Base-by-base conservation (phyloP, 441 rosid species). In the Erodium trifolium region DNA sequence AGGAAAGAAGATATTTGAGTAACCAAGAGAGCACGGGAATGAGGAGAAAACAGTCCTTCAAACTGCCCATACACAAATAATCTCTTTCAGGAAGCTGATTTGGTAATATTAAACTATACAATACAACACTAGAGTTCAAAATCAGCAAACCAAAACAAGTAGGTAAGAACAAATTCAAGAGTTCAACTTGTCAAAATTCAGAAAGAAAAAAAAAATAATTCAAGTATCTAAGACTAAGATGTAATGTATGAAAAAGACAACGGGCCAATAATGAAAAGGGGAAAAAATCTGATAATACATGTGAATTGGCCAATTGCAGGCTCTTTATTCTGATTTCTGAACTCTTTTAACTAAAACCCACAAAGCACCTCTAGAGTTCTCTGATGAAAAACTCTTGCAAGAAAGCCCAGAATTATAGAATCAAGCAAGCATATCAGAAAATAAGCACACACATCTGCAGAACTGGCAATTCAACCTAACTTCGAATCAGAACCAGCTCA, bases 341-440 rank as follows among this genome's bases (percentile, higher is more conserved):
- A 17, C 60, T 55, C 27, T 55, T 55, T 6, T 18, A 14, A 16
- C 62, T 55, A 53, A 53, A n/a, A 55, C 62, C 62, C 23, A 55
- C 6, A 0, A 41, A 41, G 47, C 12, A 43, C 49, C 12, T 43
- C 49, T 11, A 5, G 12, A 43, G 12, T 8, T 43, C 49, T 9
- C 12, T 5, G 27, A 34, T 34, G 37, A 34, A 34, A 31, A 31
- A 31, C 35, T 31, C 35, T 31, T 41, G 47, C 47, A 41, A 41
- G 47, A 41, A 41, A 2, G 10, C 8, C 47, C 4, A 41, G 47
- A 55, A 55, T n/a, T 14, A 5, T 3, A 3, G 0, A 53, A n/a
- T 53, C 59, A 53, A 53, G 59, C 59, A 53, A 53, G 8, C 59
- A 55, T 55, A 55, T 55, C 23, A 55, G 62, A 55, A 55, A 55